These are phyloP conservation scores for Boletus fagicola DNA, from an alignment of 768 basidiomycete species.

Conservation along the genomic window DNA sequence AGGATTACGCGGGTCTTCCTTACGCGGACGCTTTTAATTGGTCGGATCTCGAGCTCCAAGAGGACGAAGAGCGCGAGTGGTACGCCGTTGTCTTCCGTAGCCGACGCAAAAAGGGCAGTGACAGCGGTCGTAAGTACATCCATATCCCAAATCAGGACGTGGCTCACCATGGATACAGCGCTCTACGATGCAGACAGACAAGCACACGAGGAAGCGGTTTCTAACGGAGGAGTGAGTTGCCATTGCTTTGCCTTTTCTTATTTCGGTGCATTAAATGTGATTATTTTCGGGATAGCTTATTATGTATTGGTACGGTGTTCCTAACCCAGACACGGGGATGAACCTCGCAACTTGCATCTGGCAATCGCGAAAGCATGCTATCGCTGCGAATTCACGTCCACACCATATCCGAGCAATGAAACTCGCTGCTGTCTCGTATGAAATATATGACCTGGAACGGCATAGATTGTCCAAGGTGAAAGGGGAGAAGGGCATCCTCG, in stretches of 20 bases:
- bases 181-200: conserved; percentile 84
- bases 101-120: conserved; percentile 66
- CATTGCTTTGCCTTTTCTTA: not conserved
- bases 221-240: conserved; percentile 72
- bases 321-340: conserved; percentile 67
- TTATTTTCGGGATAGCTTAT: conserved; percentile 51
- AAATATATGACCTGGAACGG: conserved; percentile 75
- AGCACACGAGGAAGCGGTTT: conserved; percentile 92
- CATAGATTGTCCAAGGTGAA: conserved; percentile 64
- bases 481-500: conserved; percentile 54
- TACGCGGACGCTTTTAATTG: conserved; percentile 90
- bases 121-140: conserved; percentile 55
- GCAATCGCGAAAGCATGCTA: conserved; percentile 83
- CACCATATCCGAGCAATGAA: conserved; percentile 82
- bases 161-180: conserved; percentile 39
- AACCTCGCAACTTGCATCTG: conserved; percentile 97
- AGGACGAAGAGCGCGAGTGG: conserved; percentile 79
- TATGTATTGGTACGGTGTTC: conserved; percentile 93
- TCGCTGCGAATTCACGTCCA: conserved; percentile 75
- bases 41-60: conserved; percentile 63
- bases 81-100: conserved; percentile 91
- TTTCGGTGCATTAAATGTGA: conserved; percentile 3
- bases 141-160: not conserved
- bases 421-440: conserved; percentile 74
- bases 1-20: conserved; percentile 57